Base-by-base conservation (phyloP, 2,329 filamentous ascomycete species). In the Cercospora sesami region DNA sequence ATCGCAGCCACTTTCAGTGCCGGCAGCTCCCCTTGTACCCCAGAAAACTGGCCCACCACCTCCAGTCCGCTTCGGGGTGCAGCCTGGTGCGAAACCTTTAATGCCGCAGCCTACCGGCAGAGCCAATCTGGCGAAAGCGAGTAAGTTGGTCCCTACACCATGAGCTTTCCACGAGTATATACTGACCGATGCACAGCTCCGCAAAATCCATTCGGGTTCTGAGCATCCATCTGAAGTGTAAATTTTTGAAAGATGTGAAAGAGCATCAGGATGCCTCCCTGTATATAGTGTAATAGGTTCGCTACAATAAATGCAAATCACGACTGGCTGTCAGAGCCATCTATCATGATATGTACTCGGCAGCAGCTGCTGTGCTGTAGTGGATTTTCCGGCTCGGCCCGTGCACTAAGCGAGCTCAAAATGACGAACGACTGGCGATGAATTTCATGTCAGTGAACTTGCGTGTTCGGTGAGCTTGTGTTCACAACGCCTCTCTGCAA, bases 41-140 rank as follows among this genome's bases (percentile, higher is more conserved):
- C 92, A 96, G 78, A 89, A 91, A 83, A 96, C 92, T 8, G 92
- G 92, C 0, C 95, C 95, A 6, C 85, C 94, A 21, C 95, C 95
- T 57, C 89, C 93, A 26, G 90, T 99, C 18, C 88, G 93, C 68
- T 99, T 99, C 78, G 95, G 95, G 45, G 89, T 96, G 39, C 85
- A 87, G 66, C 83, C 85, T 30, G 87, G 89, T 12, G 83, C 88
- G 31, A 93, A 93, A 81, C 95, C 91, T 79, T 82, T 98, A 74
- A 85, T 87, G 69, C 89, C 94, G 31, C 95, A 98, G 82, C 86
- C 93, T 30, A 99, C 95, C 6, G 95, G 95, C 71, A 85, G 91
- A 83, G 95, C 95, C 66, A 97, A 98, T 79, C 85, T 99, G 73
- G 86, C 91, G 63, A 92, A 96, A 88, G 95, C 95, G 77, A 99